Evolutionary conservation across 805 yeast species (phyloP).

Genomic region (Cyberlindnera veronae): DNA sequence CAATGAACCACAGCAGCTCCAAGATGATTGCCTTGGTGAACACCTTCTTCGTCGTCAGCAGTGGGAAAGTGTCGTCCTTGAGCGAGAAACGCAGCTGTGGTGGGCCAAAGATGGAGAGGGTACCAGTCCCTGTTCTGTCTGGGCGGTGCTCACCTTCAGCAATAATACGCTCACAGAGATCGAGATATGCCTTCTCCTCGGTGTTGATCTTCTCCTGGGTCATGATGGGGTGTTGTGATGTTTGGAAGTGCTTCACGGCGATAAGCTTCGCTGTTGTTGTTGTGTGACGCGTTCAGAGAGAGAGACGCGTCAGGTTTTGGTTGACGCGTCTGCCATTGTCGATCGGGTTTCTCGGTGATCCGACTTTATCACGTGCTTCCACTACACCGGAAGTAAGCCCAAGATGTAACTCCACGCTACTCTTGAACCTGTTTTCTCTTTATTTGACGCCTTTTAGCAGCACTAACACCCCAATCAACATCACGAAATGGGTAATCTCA

Average conservation of each 20-base stretch:
- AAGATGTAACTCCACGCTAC: too few species aligned
- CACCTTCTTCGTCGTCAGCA: constrained; percentile 89
- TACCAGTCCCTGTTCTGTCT: constrained; percentile 98
- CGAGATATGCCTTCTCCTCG: constrained; percentile 85
- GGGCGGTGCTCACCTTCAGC: constrained; percentile 86
- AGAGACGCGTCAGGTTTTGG: too few species aligned
- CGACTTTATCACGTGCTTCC: too few species aligned
- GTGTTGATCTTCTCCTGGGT: constrained; percentile 15
- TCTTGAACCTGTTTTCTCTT: too few species aligned
- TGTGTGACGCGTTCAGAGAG: too few species aligned
- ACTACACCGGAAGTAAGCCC: too few species aligned
- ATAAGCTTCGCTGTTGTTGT: too few species aligned
- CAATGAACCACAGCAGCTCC: constrained; percentile 89
- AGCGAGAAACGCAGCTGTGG: constrained; percentile 88
- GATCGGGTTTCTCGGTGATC: too few species aligned
- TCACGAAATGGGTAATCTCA: constrained; percentile 18
- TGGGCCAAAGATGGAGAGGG: constrained; percentile 87
- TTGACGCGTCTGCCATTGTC: too few species aligned
- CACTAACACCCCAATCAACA: too few species aligned
- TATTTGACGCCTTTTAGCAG: too few species aligned
- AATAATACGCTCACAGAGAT: constrained; percentile 73
- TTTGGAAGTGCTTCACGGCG: too few species aligned
- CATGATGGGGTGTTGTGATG: constrained; percentile 1
- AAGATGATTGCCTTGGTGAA: constrained; percentile 85
- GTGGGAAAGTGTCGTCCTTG: constrained; percentile 71